Conservation (phyloP, 2,329 filamentous ascomycete genomes). For the Fusarium sp. region DNA sequence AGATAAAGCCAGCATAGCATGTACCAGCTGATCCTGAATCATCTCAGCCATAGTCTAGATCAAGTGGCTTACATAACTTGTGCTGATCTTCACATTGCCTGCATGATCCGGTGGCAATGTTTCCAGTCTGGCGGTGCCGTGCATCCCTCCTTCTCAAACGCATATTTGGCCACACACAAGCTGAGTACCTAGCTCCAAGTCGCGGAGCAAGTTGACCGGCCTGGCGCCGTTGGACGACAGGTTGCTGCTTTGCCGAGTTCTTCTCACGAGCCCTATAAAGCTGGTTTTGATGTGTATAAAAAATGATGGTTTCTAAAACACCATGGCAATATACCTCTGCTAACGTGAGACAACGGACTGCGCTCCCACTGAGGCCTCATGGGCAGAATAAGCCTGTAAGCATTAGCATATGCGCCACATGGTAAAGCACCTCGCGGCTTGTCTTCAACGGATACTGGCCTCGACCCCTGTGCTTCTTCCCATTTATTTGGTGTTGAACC, state of each 20-base stretch:
- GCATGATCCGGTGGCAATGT: constrained; percentile 5
- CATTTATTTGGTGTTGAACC: constrained; percentile 9
- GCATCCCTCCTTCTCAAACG: background rate
- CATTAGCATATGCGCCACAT: background rate
- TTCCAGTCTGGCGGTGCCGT: constrained; percentile 6
- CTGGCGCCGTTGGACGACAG: background rate
- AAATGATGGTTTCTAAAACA: background rate
- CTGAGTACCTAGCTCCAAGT: background rate
- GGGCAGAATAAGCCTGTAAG: background rate
- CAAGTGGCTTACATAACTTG: constrained; percentile 21
- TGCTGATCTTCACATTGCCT: constrained; percentile 18
- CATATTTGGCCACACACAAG: background rate
- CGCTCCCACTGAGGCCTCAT: background rate
- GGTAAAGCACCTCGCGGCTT: constrained; percentile 6
- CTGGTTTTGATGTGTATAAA: background rate
- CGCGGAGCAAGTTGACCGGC: background rate
- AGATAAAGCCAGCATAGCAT: no score
- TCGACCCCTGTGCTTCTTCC: constrained; percentile 14
- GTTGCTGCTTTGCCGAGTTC: constrained; percentile 12
- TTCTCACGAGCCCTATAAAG: background rate
- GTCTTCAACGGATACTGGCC: constrained; percentile 16
- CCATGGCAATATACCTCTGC: background rate
- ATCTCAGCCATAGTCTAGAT: background rate
- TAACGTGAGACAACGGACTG: background rate
- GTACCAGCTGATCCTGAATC: background rate